Evolutionary conservation across 176 grass and related monocot species (phyloP).

Genomic region (Cymbopogon citratus): DNA sequence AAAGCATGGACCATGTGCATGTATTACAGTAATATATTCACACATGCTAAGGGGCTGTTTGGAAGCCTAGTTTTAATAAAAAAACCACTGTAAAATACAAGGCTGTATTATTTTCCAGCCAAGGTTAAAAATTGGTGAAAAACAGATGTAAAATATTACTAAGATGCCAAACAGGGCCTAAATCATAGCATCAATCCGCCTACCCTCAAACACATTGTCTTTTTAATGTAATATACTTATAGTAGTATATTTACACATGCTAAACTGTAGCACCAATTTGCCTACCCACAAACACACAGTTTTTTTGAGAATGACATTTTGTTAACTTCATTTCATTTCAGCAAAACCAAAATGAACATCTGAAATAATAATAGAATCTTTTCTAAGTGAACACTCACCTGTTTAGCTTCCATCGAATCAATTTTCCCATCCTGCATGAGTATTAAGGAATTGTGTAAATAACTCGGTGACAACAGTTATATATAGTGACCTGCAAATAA

Average conservation of each 20-base stretch:
- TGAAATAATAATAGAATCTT: constrained; percentile 15
- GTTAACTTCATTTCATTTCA: background rate
- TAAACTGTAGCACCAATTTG: background rate
- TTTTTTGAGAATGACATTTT: background rate
- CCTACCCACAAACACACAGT: background rate
- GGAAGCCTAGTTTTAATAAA: too few species aligned
- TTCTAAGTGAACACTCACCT: constrained; percentile 43
- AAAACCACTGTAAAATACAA: too few species aligned
- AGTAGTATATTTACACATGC: background rate
- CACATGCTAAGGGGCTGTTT: too few species aligned
- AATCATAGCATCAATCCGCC: background rate
- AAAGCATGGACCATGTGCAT: background rate
- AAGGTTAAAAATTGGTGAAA: too few species aligned
- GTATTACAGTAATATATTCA: background rate
- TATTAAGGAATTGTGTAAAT: constrained; percentile 17
- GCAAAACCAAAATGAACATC: background rate
- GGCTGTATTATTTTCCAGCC: too few species aligned
- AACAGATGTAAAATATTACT: too few species aligned
- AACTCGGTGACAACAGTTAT: constrained; percentile 20
- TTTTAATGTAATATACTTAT: background rate
- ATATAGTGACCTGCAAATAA: background rate
- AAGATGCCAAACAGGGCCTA: too few species aligned
- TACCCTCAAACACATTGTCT: background rate
- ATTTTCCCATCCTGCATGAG: constrained; percentile 71
- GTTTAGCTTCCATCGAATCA: constrained; percentile 87